Base-by-base conservation (phyloP, 345 rosid species). In the Gossypium anomalum region DNA sequence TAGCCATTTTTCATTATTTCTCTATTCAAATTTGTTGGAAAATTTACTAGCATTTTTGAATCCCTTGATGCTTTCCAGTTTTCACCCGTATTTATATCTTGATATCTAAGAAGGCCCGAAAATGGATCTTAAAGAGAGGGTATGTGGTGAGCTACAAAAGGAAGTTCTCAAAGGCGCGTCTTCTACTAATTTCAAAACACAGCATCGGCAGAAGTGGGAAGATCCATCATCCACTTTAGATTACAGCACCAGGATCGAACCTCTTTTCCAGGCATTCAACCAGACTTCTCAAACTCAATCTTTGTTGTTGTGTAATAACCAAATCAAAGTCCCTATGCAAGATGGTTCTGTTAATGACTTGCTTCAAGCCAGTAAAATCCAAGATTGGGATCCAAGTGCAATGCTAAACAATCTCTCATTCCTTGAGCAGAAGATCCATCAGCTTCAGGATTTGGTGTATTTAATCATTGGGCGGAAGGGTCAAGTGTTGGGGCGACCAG, bases 341-440 rank as follows among this genome's bases (percentile, higher is more conserved):
- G 80, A 79, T 62, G 63, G 70, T 73, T 84, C 76, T 59, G 75
- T 45, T 64, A 86, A 78, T 63, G 88, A 73, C 71, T 75, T 75
- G 10, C 79, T 82, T 38, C 84, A 81, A 77, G 75, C 77, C 16
- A 76, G 76, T 67, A 88, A 77, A 80, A 67, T 77, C 47, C 93
- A 80, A 68, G 92, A 90, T 12, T 94, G 98, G 98, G 97, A 94
- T 83, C 95, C 97, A 6, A 89, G 84, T 48, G 79, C 86, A 2
- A 89, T 85, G 92, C 84, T 90, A 14, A 86, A 81, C 75, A 90
- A 89, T 67, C 87, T 94, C 1, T 88, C 97, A 2, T 92, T 90
- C 81, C 87, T 94, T 78, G 93, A 90, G 58, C 86, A 89, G 65
- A 94, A 94, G 86, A 88, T 94, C 73, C 97, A 87, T 80, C 92